Evolutionary conservation across 2,329 filamentous ascomycete genomes (phyloP), one percentile per base, ranked within the genome.

Genomic region (Fusarium setosum): DNA sequence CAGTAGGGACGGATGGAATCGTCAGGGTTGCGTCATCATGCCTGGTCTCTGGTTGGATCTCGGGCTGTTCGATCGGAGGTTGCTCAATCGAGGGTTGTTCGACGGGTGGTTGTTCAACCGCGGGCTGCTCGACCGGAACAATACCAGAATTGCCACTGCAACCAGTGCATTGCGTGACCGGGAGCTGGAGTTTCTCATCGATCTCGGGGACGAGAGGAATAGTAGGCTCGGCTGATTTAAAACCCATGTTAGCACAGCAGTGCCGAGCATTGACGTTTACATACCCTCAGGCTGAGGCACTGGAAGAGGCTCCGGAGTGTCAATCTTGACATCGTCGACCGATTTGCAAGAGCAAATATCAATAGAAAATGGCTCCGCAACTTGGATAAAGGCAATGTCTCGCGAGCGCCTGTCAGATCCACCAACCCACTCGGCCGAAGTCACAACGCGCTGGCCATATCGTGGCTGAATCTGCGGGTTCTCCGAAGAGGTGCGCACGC

Each of bases 351-450:
- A 42, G 38, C 50, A 40, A 9, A 42, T 38, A n/a, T 61, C 59
- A 13, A 63, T 35, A 4, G 24, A 34, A 11, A 57, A 34, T 5
- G 64, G 51, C 18, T 63, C 51, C 1, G 56, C 51, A 41, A 63
- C 50, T 15, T 56, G 45, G 13, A 63, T 44, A n/a, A 63, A 63
- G 24, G 56, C 51, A 34, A 63, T 51, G n/a, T 63, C 60, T n/a
- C 56, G 38, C 6, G 56, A 56, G 11, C 51, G 42, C 17, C 18
- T 31, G 4, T 52, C 44, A 15, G 32, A 17, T 5, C 26, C 56
- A 15, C 34, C 42, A 10, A 55, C 52, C 60, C 50, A 63, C 15
- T 60, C 60, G 3, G 60, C 45, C 7, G 60, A 63, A 13, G 56
- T 52, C 23, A 45, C 23, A n/a, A 49, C 53, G 13, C 48, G 34